Evolutionary conservation across 2,329 filamentous ascomycete genomes (phyloP).

Genomic region (Diaporthe citri): DNA sequence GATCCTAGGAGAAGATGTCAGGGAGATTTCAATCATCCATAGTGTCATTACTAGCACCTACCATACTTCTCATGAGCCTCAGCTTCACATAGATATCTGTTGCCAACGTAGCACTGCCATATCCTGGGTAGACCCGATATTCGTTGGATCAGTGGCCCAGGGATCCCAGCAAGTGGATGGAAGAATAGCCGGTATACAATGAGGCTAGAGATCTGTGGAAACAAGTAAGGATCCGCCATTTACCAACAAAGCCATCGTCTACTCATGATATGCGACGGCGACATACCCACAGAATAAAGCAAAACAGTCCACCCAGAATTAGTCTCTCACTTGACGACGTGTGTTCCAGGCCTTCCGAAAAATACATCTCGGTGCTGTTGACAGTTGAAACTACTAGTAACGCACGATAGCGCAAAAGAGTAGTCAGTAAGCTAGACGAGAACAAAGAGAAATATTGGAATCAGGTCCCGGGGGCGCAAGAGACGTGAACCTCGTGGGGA

Average conservation of each 20-base stretch:
- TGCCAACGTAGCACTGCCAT: constrained; percentile 21
- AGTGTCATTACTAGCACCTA: neutral
- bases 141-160: neutral
- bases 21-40: accelerated
- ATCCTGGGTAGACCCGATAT: constrained; percentile 10
- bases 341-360: too few relatives aligned
- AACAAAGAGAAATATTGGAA: too few relatives aligned
- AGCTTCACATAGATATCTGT: neutral
- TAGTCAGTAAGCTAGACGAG: too few relatives aligned
- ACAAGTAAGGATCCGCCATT: accelerated
- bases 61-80: constrained; percentile 14
- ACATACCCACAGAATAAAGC: neutral
- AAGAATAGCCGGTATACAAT: neutral
- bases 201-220: neutral
- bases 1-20: neutral
- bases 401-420: neutral
- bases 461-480: accelerated
- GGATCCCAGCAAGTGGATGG: neutral
- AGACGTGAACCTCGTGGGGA: accelerated
- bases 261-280: too few relatives aligned
- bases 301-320: neutral
- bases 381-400: neutral
- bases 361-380: neutral
- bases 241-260: accelerated
- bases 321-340: neutral